These are phyloP conservation scores for Didymella keratinophila DNA, from an alignment of 2,329 filamentous ascomycete genomes.

Conservation along the genomic window DNA sequence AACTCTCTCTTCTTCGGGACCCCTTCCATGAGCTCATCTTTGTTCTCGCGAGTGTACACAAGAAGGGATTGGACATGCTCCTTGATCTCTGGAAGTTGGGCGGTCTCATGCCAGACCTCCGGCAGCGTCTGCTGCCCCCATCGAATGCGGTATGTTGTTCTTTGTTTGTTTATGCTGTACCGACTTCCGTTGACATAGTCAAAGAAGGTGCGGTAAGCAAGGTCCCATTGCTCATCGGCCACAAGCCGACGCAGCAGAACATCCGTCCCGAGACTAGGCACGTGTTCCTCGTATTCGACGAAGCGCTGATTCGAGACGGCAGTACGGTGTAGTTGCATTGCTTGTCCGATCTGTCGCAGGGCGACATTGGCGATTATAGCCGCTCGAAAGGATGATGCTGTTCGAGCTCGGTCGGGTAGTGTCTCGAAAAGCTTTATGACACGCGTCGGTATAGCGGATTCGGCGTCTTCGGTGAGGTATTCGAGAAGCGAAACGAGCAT, in stretches of 20 bases:
- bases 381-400: slow-evolving; percentile 54
- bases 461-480: slow-evolving; percentile 34
- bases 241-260: slow-evolving; percentile 42
- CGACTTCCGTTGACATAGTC: slow-evolving; percentile 17
- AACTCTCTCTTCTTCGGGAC: slow-evolving; percentile 18
- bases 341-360: slow-evolving; percentile 49
- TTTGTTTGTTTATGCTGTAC: slow-evolving; percentile 10
- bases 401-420: slow-evolving; percentile 50
- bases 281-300: slow-evolving; percentile 7
- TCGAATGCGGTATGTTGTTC: slow-evolving; percentile 10
- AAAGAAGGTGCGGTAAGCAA: slow-evolving; percentile 40
- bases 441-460: slow-evolving; percentile 52
- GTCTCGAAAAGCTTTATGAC: slow-evolving; percentile 57
- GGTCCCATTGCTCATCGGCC: slow-evolving; percentile 47
- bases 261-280: slow-evolving; percentile 37
- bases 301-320: slow-evolving; percentile 6
- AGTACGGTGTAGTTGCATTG: slow-evolving; percentile 49
- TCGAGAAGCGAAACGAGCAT: slow-evolving; percentile 39
- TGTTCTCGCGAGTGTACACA: slow-evolving; percentile 33
- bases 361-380: slow-evolving; percentile 56
- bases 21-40: slow-evolving; percentile 30
- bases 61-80: slow-evolving; percentile 41
- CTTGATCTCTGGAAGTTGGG: slow-evolving; percentile 35
- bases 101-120: slow-evolving; percentile 36
- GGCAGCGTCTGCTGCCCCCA: slow-evolving; percentile 20